Conservation (phyloP, 176 grass and related monocot species). For the Ampelocalamus luodianensis region DNA sequence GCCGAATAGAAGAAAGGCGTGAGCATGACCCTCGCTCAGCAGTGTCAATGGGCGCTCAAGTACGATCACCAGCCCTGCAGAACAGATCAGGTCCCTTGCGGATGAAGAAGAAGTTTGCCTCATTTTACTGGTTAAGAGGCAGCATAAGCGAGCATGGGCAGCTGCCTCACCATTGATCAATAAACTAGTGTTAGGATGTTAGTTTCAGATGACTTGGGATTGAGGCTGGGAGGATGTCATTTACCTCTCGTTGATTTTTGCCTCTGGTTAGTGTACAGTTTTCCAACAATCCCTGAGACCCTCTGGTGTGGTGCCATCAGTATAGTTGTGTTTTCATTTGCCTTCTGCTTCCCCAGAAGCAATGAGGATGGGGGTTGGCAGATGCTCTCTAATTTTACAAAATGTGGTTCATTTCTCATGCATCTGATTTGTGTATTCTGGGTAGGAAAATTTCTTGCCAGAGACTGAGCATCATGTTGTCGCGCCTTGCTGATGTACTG, state of each 20-base stretch:
- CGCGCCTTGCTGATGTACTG: conserved; percentile 32
- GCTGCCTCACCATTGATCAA: conserved; percentile 49
- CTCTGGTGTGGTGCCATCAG: conserved; percentile 42
- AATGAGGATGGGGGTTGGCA: conserved; percentile 56
- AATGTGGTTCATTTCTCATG: conserved; percentile 59
- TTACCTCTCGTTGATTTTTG: conserved; percentile 41
- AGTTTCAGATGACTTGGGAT: conserved; percentile 50
- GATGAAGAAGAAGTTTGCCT: conserved; percentile 57
- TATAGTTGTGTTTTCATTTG: conserved; percentile 53
- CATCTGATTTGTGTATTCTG: conserved; percentile 56
- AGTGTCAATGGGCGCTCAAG: conserved; percentile 44
- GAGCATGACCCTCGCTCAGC: conserved; percentile 41
- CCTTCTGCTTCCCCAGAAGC: conserved; percentile 52
- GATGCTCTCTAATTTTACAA: conserved; percentile 59
- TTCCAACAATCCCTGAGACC: conserved; percentile 38
- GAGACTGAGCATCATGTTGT: conserved; percentile 40
- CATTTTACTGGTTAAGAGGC: conserved; percentile 78
- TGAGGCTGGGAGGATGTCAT: conserved; percentile 51
- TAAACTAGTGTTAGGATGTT: conserved; percentile 56
- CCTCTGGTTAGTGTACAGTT: conserved; percentile 69
- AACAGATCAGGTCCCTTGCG: conserved; percentile 82
- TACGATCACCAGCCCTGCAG: conserved; percentile 52
- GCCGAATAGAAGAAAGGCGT: conserved; percentile 58
- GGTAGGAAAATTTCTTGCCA: conserved; percentile 45
- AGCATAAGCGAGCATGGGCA: conserved; percentile 88